Evolutionary conservation across 306 rosid genomes (phyloP).

Genomic region (Malus sylvestris): DNA sequence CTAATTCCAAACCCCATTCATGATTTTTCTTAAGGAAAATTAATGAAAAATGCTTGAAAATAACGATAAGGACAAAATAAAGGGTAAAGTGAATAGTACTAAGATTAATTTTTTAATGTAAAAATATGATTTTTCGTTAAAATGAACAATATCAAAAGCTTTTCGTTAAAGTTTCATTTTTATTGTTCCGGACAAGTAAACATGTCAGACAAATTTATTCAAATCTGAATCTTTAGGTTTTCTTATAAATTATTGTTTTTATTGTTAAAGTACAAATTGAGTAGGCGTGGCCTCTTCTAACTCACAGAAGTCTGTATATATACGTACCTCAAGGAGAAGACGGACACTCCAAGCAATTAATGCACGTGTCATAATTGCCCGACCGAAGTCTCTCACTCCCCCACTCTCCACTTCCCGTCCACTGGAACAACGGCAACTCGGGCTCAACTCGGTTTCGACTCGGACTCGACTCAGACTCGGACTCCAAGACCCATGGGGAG

Average conservation of each 20-base stretch:
- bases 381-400: conserved; percentile 4
- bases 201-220: neutral
- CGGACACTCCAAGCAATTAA: neutral
- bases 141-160: accelerated
- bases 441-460: neutral
- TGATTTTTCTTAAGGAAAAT: neutral
- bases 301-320: neutral
- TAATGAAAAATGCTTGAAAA: no score
- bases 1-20: no score
- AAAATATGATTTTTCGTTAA: no score
- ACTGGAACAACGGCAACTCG: conserved; percentile 10
- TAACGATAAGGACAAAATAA: no score
- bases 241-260: neutral
- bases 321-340: neutral
- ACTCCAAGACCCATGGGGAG: conserved; percentile 27
- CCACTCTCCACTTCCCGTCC: conserved; percentile 7
- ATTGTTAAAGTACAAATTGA: neutral
- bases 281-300: neutral
- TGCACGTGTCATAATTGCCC: conserved; percentile 23
- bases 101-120: no score
- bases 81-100: no score
- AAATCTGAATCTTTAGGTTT: neutral
- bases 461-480: neutral
- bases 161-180: no score
- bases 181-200: neutral